Conservation (phyloP, 768 basidiomycete species). For the Lactarius hengduanensis region DNA sequence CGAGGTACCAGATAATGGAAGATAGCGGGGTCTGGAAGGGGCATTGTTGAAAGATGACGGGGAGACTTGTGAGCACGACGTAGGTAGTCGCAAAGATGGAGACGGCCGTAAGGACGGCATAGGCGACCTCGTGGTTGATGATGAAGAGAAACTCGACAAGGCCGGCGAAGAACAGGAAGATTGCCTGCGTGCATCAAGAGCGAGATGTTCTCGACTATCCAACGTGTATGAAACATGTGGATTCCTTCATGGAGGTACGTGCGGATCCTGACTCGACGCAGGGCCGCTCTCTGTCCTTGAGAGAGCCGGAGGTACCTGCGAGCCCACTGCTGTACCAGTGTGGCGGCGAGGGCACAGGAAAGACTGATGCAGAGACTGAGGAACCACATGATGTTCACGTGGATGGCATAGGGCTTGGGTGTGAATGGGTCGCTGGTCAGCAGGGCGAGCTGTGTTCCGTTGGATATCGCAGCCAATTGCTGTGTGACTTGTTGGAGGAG, state of each 20-base stretch:
- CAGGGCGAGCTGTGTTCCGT: background rate
- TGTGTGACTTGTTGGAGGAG: slow-evolving; percentile 18
- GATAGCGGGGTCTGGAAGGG: slow-evolving; percentile 7
- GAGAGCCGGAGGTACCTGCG: slow-evolving; percentile 19
- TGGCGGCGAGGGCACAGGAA: slow-evolving; percentile 18
- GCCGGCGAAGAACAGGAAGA: slow-evolving; percentile 13
- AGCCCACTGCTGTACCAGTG: slow-evolving; percentile 22
- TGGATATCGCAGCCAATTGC: slow-evolving; percentile 21
- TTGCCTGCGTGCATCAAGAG: slow-evolving; percentile 8
- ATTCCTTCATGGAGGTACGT: slow-evolving; percentile 14
- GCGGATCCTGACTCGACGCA: slow-evolving; percentile 18
- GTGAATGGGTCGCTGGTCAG: background rate
- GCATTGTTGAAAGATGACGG: background rate
- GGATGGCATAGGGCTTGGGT: background rate
- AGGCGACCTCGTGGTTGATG: slow-evolving; percentile 6
- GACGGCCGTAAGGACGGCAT: background rate
- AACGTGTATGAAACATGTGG: background rate
- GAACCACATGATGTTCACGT: slow-evolving; percentile 28
- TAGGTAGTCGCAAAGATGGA: background rate
- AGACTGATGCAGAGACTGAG: slow-evolving; percentile 23
- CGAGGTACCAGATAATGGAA: slow-evolving; percentile 6
- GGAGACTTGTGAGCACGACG: slow-evolving; percentile 3
- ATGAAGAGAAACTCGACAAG: slow-evolving; percentile 7
- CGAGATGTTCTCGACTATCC: slow-evolving; percentile 16
- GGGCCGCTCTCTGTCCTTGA: background rate